Conservation (phyloP, 179 eudicot genomes). For the Beta lomatogona region DNA sequence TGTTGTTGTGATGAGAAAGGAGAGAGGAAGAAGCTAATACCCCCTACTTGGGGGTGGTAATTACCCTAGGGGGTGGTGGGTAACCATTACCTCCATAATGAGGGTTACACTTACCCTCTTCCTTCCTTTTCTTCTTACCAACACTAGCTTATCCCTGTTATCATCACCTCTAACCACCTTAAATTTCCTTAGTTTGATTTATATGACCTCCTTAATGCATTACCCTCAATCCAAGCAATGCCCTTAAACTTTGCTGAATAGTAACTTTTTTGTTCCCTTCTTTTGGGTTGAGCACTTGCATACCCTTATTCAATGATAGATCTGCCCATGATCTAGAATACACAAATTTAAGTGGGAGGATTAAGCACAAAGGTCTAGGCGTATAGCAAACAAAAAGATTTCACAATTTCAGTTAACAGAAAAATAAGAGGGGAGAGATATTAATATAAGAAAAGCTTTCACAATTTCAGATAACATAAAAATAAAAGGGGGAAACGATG, state of each 20-base stretch:
- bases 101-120: too few species aligned
- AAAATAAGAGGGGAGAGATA: slow-evolving; percentile 4
- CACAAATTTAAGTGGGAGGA: background rate
- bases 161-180: too few species aligned
- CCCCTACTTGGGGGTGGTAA: too few species aligned
- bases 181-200: too few species aligned
- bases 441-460: background rate
- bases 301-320: background rate
- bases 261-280: background rate
- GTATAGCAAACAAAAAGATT: background rate
- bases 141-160: too few species aligned
- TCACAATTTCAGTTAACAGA: background rate
- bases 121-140: too few species aligned
- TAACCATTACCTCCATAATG: too few species aligned
- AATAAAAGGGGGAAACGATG: slow-evolving; percentile 10
- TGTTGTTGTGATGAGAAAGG: too few species aligned
- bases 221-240: too few species aligned
- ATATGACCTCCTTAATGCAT: too few species aligned
- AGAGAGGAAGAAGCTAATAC: too few species aligned
- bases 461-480: background rate
- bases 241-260: background rate
- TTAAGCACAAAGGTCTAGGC: background rate
- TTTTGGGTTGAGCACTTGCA: background rate
- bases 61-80: too few species aligned
- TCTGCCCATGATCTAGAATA: background rate